phyloP scores from a whole-genome alignment of 176 grass and related monocot species.

The Oryza punctata region DNA sequence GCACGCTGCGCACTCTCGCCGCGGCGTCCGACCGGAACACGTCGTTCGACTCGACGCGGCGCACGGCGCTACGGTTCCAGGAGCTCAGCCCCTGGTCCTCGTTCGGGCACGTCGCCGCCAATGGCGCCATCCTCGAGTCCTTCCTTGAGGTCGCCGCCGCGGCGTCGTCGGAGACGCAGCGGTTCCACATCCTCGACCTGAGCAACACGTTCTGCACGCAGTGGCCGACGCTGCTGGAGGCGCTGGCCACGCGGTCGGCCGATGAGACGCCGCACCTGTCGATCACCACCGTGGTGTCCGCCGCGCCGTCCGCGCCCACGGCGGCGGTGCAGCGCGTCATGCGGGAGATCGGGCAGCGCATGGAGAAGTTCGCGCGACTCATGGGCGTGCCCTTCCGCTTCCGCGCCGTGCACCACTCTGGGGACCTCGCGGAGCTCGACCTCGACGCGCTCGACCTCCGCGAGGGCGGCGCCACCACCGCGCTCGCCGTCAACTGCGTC shows the following conservation, averaged over 20 bases:
- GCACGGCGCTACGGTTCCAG: constrained; percentile 88
- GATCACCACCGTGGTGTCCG: constrained; percentile 79
- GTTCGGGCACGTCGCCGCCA: constrained; percentile 95
- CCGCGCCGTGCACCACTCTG: constrained; percentile 76
- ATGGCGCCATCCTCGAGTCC: constrained; percentile 93
- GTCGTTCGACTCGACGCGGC: constrained; percentile 91
- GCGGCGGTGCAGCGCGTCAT: constrained; percentile 78
- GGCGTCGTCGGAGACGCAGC: constrained; percentile 47
- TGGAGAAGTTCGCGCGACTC: constrained; percentile 97
- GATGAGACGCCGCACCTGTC: constrained; percentile 98
- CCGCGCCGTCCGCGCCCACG: constrained; percentile 57
- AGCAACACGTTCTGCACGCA: constrained; percentile 99
- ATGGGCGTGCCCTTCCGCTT: constrained; percentile 98
- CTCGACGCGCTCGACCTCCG: constrained; percentile 72
- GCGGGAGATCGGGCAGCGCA: constrained; percentile 91
- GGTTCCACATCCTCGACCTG: constrained; percentile 95
- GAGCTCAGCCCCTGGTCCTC: constrained; percentile 98
- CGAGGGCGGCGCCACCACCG: constrained; percentile 48
- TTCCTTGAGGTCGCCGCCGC: constrained; percentile 78
- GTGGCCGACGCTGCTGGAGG: constrained; percentile 98
- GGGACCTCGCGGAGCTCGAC: constrained; percentile 82
- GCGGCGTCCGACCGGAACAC: constrained; percentile 76
- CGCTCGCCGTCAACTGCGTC: constrained; percentile 83
- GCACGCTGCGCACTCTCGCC: constrained; percentile 69
- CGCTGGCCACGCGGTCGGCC: constrained; percentile 82